These are phyloP conservation scores for Isabelozyma rhagii DNA, from an alignment of 805 yeast genomes.

Conservation along the genomic window DNA sequence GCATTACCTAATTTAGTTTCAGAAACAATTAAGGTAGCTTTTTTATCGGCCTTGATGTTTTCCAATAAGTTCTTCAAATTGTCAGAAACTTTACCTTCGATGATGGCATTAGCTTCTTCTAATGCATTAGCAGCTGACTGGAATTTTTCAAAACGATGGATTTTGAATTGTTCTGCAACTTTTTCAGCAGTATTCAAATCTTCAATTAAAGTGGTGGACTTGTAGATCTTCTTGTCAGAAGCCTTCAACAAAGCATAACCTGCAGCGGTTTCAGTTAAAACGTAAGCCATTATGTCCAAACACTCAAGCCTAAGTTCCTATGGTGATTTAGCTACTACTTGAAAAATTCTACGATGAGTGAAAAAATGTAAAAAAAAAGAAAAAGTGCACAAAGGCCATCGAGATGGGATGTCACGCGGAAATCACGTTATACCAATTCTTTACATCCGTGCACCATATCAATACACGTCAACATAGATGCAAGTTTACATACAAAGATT, in stretches of 20 bases:
- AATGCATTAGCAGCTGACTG: conserved; percentile 92
- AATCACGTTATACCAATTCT: not conserved
- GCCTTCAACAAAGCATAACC: conserved; percentile 98
- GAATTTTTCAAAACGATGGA: conserved; percentile 94
- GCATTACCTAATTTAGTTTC: conserved; percentile 96
- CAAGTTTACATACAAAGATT: not conserved
- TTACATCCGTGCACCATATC: not conserved
- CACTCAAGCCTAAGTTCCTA: conserved; percentile 69
- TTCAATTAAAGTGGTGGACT: conserved; percentile 67
- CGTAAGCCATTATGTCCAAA: conserved; percentile 61
- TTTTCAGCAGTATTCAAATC: conserved; percentile 81
- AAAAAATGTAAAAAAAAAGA: too few species aligned
- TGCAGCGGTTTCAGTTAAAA: conserved; percentile 96
- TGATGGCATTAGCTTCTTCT: conserved; percentile 88
- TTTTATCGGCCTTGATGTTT: conserved; percentile 75
- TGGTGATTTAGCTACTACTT: not conserved
- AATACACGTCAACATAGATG: not conserved
- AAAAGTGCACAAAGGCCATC: not conserved
- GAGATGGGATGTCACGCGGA: not conserved
- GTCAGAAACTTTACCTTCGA: conserved; percentile 90
- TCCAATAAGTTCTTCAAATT: conserved; percentile 75
- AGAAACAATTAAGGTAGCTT: conserved; percentile 83
- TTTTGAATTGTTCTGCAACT: conserved; percentile 85
- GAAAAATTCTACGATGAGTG: not conserved
- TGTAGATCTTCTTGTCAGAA: conserved; percentile 94